These are phyloP conservation scores for Aspergillus biplanus DNA, from an alignment of 495 filamentous ascomycete species.

Conservation along the genomic window DNA sequence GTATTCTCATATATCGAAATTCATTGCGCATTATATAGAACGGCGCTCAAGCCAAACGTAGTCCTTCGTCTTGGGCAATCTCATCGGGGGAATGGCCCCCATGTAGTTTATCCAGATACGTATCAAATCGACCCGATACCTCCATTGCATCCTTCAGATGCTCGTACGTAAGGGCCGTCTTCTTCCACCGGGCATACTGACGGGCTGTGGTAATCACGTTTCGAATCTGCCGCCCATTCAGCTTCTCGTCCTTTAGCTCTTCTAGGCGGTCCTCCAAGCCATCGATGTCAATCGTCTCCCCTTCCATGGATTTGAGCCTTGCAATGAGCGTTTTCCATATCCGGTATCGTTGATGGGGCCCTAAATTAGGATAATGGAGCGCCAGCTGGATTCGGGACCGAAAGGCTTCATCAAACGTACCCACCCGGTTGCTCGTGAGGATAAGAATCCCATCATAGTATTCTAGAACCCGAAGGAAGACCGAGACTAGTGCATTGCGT, in stretches of 20 bases:
- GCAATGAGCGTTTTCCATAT: slow-evolving; percentile 46
- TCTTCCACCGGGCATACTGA: slow-evolving; percentile 2
- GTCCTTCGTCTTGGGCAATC: not conserved
- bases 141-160: not conserved
- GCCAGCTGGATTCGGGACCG: slow-evolving; percentile 51
- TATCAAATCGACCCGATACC: slow-evolving; percentile 1
- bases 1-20: too few species aligned
- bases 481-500: slow-evolving; percentile 53
- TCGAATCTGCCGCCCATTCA: slow-evolving; percentile 45
- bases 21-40: not conserved
- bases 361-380: slow-evolving; percentile 9
- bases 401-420: slow-evolving; percentile 54
- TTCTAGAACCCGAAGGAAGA: slow-evolving; percentile 61
- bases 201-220: slow-evolving; percentile 31
- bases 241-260: slow-evolving; percentile 26
- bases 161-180: not conserved
- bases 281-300: slow-evolving; percentile 7
- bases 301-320: slow-evolving; percentile 10
- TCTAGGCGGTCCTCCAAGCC: slow-evolving; percentile 13
- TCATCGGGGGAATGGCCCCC: not conserved
- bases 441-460: slow-evolving; percentile 54
- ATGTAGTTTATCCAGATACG: not conserved
- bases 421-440: slow-evolving; percentile 47
- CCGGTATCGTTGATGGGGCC: not conserved
- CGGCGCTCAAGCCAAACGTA: not conserved